A percentile compares a stretch with the other conserved stretches of the same genome.
phyloP scores from a whole-genome alignment of 2,329 filamentous ascomycete species.

The Septoria linicola region DNA sequence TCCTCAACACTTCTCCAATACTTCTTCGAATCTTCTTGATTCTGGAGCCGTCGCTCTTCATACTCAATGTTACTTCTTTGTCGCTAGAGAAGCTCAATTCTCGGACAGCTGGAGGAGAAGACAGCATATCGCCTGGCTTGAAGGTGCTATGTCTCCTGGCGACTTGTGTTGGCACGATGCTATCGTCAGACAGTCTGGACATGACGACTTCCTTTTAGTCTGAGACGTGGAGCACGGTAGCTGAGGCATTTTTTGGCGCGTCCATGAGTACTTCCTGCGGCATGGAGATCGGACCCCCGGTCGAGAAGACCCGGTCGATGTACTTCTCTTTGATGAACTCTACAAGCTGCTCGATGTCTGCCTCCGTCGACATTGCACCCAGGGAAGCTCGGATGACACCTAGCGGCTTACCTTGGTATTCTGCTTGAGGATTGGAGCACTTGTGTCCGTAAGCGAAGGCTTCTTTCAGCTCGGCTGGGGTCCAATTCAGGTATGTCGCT shows the following conservation, averaged over 20 bases:
- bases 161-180: neutral
- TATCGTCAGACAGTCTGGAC: neutral
- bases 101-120: slow-evolving; percentile 10
- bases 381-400: slow-evolving; percentile 81
- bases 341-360: slow-evolving; percentile 70
- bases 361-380: slow-evolving; percentile 78
- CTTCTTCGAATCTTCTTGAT: slow-evolving; percentile 17
- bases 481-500: slow-evolving; percentile 66
- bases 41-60: slow-evolving; percentile 16
- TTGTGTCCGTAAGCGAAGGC: slow-evolving; percentile 81
- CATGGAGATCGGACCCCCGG: slow-evolving; percentile 17
- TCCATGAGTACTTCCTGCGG: slow-evolving; percentile 12
- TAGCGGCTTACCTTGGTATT: slow-evolving; percentile 80
- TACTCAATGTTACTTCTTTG: slow-evolving; percentile 10
- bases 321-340: slow-evolving; percentile 29
- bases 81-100: neutral
- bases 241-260: slow-evolving; percentile 16
- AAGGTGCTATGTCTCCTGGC: neutral
- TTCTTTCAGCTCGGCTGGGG: slow-evolving; percentile 73
- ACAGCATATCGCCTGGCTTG: slow-evolving; percentile 3
- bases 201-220: slow-evolving; percentile 11
- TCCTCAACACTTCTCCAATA: slow-evolving; percentile 19
- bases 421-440: slow-evolving; percentile 77
- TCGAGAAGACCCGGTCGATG: slow-evolving; percentile 21
- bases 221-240: slow-evolving; percentile 14